These are phyloP conservation scores for Fusarium sp. DNA, from an alignment of 2,329 filamentous ascomycete genomes.

Conservation along the genomic window DNA sequence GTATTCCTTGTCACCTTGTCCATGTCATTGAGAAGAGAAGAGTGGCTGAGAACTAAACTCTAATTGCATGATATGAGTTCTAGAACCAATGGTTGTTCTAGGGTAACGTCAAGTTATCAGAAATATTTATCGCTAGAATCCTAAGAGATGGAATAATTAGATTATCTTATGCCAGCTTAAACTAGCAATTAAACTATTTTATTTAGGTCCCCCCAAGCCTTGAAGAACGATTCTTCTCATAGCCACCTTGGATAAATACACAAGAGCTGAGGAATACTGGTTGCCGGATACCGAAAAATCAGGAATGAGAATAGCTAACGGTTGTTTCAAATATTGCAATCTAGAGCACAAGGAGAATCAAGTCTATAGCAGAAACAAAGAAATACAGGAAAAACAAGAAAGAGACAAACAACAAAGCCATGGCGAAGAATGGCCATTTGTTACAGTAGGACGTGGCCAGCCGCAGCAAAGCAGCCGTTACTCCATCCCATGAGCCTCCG, in stretches of 20 bases:
- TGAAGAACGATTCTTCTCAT: no score
- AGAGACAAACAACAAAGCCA: not conserved
- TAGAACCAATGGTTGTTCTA: accelerated
- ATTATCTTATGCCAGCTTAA: no score
- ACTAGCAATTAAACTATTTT: no score
- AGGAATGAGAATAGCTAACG: not conserved
- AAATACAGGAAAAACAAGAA: not conserved
- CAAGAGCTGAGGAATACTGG: accelerated
- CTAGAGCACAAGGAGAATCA: not conserved
- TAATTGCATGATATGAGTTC: not conserved
- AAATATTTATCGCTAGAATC: no score
- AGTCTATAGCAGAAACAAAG: not conserved
- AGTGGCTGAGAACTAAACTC: not conserved
- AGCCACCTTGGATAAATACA: no score
- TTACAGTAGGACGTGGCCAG: no score
- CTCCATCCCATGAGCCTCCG: not conserved
- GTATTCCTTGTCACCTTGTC: not conserved
- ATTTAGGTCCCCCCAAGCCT: no score
- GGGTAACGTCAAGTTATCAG: not conserved
- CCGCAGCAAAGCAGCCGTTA: not conserved
- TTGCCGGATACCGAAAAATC: no score
- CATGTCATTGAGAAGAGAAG: not conserved
- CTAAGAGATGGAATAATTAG: no score
- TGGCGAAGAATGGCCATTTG: no score
- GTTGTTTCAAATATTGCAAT: not conserved